phyloP scores from a whole-genome alignment of 768 basidiomycete species.

The Macrolepiota albuminosa region DNA sequence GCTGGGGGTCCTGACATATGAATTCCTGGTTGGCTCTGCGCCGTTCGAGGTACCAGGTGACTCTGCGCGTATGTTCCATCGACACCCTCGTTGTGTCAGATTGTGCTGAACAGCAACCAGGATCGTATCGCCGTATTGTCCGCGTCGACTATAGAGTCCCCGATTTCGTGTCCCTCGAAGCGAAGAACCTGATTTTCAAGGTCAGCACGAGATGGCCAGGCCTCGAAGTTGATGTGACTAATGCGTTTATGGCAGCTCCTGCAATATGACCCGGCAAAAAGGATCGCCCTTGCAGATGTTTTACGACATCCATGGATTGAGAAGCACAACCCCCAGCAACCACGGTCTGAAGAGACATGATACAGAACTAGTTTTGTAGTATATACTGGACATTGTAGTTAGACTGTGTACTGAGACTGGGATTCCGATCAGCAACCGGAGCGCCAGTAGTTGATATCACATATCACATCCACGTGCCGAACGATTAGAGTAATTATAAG shows the following conservation, averaged over 20 bases:
- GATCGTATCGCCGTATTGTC: constrained; percentile 86
- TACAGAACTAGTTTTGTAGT: background rate
- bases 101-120: constrained; percentile 29
- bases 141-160: constrained; percentile 78
- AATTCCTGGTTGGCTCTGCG: constrained; percentile 78
- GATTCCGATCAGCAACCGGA: background rate
- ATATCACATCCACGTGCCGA: background rate
- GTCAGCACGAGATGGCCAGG: constrained; percentile 28
- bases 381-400: too few species aligned
- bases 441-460: background rate
- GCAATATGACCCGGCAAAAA: constrained; percentile 73
- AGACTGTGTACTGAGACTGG: too few species aligned
- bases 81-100: background rate
- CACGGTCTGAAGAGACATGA: constrained; percentile 9
- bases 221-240: background rate
- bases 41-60: constrained; percentile 82
- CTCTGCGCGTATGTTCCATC: constrained; percentile 47
- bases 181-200: constrained; percentile 56
- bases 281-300: constrained; percentile 72
- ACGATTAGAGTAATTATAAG: background rate
- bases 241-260: constrained; percentile 53
- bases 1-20: constrained; percentile 89
- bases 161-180: constrained; percentile 52
- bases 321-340: constrained; percentile 48
- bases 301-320: constrained; percentile 87